These are phyloP conservation scores for Rhodotorula graminis DNA, from an alignment of 768 basidiomycete species.

Conservation along the genomic window DNA sequence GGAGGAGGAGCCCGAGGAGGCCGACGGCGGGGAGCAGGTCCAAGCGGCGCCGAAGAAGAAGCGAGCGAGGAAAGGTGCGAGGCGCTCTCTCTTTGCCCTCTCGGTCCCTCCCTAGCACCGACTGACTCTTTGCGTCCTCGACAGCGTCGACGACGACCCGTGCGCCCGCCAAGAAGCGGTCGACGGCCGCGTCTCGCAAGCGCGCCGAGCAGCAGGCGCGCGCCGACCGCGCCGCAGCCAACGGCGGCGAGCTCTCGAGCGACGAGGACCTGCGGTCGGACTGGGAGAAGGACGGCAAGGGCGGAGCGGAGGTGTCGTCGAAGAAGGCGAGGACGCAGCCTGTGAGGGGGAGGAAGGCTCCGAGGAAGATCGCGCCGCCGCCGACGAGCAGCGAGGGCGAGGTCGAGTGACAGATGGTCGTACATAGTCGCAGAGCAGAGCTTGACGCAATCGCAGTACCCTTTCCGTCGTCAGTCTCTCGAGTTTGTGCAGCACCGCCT, in stretches of 20 bases:
- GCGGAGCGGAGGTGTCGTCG: background rate
- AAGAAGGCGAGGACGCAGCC: background rate
- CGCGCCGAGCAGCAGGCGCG: background rate
- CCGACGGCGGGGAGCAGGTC: background rate
- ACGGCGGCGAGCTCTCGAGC: conserved; percentile 21
- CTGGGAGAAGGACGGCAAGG: background rate
- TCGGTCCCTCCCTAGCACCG: background rate
- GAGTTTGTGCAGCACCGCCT: too few relatives aligned
- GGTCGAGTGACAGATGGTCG: background rate
- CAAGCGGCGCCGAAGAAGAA: conserved; percentile 6
- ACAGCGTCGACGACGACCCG: background rate
- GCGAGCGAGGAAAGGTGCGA: conserved; percentile 1
- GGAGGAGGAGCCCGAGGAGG: background rate
- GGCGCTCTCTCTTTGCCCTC: background rate
- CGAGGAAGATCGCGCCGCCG: background rate
- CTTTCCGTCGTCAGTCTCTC: too few relatives aligned
- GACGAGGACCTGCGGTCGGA: conserved; percentile 20
- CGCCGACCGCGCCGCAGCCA: conserved; percentile 19
- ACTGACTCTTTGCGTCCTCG: too few relatives aligned
- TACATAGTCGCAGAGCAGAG: background rate
- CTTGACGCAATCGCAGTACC: background rate
- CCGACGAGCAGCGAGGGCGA: background rate
- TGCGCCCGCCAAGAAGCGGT: background rate
- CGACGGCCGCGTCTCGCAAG: conserved; percentile 18
- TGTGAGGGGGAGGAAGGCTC: background rate